Conservation (phyloP, 2,329 filamentous ascomycete genomes). For the Curvularia sp. region DNA sequence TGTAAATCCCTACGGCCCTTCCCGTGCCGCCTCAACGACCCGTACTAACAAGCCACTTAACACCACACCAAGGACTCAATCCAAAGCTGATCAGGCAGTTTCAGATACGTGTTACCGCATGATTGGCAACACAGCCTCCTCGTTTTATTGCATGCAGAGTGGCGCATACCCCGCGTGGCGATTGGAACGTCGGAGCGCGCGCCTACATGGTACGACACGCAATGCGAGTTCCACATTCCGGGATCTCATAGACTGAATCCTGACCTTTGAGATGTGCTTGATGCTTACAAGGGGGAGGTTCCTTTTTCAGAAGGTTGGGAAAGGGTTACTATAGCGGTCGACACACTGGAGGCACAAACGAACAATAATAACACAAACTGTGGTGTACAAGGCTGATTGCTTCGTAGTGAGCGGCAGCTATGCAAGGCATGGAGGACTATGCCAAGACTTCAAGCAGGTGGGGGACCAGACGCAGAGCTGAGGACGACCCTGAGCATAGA, state of each 20-base stretch:
- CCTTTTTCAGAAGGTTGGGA: neutral
- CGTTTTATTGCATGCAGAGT: neutral
- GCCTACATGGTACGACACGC: neutral
- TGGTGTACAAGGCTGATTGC: neutral
- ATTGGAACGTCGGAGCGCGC: neutral
- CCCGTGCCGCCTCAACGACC: neutral
- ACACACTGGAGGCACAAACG: neutral
- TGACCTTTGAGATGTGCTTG: neutral
- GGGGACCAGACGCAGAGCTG: too few relatives aligned
- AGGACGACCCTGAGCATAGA: neutral
- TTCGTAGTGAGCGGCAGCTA: neutral
- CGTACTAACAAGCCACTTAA: neutral
- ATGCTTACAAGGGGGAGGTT: neutral
- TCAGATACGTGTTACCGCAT: neutral
- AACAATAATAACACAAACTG: neutral
- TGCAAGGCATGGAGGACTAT: neutral
- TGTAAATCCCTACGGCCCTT: neutral
- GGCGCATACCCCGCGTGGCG: neutral
- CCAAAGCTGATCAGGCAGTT: neutral
- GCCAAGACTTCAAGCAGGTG: neutral
- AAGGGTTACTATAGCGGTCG: neutral
- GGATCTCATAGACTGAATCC: neutral
- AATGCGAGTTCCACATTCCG: neutral
- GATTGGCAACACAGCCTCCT: neutral
- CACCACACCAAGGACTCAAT: neutral